These are phyloP conservation scores for Grigorovia transvaalensis DNA, from an alignment of 805 yeast genomes.

Conservation along the genomic window DNA sequence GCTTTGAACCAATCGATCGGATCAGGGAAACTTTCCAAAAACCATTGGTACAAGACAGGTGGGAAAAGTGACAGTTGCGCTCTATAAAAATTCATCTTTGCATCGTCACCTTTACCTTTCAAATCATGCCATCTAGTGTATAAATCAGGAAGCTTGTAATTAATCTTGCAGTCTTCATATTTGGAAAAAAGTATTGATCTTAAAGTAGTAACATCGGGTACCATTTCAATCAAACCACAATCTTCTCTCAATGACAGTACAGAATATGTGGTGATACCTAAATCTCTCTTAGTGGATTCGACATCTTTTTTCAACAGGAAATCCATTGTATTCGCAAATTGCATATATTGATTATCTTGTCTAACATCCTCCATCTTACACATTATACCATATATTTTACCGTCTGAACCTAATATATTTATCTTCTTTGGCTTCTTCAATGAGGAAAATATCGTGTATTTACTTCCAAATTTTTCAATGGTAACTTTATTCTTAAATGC, in stretches of 20 bases:
- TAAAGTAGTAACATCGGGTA: slow-evolving; percentile 62
- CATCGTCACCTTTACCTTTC: slow-evolving; percentile 17
- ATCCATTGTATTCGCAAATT: slow-evolving; percentile 80
- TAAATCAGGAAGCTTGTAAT: slow-evolving; percentile 16
- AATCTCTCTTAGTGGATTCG: slow-evolving; percentile 62
- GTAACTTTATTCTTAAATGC: slow-evolving; percentile 45
- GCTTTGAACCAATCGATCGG: slow-evolving; percentile 82
- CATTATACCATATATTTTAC: slow-evolving; percentile 59
- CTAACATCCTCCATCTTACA: slow-evolving; percentile 88
- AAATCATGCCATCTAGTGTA: slow-evolving; percentile 24
- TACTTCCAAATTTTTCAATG: slow-evolving; percentile 52
- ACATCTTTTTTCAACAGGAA: slow-evolving; percentile 53
- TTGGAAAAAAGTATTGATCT: slow-evolving; percentile 44
- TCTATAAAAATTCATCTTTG: slow-evolving; percentile 19
- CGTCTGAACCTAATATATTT: slow-evolving; percentile 68
- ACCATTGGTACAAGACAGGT: slow-evolving; percentile 81
- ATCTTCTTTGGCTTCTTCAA: slow-evolving; percentile 81
- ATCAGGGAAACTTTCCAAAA: slow-evolving; percentile 77
- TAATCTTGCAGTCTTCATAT: slow-evolving; percentile 34
- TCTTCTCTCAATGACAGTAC: slow-evolving; percentile 82
- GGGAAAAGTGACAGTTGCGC: slow-evolving; percentile 32
- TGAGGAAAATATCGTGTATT: slow-evolving; percentile 64
- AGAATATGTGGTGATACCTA: slow-evolving; percentile 70
- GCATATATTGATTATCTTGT: slow-evolving; percentile 88
- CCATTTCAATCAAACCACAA: slow-evolving; percentile 88